Percentiles rank a stretch among this genome's conserved stretches.
Conservation (phyloP, 1,139 yeast genomes). For the Taiozyma onychis region DNA sequence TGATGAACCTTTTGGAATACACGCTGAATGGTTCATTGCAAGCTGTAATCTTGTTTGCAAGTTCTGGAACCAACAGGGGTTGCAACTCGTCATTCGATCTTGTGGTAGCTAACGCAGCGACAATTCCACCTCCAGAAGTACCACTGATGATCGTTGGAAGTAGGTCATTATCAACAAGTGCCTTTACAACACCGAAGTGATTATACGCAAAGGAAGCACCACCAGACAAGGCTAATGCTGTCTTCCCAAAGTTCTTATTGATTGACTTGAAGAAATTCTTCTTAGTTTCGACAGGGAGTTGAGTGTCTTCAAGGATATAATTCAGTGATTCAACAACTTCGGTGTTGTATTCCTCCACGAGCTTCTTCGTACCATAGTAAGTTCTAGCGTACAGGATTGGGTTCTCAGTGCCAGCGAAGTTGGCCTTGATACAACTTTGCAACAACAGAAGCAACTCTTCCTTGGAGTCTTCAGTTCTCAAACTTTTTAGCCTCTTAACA, state of each 20-base stretch:
- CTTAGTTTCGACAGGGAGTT: constrained; percentile 38
- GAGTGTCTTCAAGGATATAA: constrained; percentile 35
- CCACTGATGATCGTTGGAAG: constrained; percentile 71
- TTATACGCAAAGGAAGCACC: constrained; percentile 78
- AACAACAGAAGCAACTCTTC: constrained; percentile 50
- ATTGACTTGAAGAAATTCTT: constrained; percentile 51
- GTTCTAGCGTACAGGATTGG: constrained; percentile 67
- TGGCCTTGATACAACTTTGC: constrained; percentile 64
- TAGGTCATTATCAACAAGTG: constrained; percentile 54
- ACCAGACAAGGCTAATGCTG: constrained; percentile 72
- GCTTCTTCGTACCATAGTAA: constrained; percentile 66
- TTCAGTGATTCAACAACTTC: constrained; percentile 48
- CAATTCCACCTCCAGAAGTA: constrained; percentile 79
- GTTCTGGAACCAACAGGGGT: constrained; percentile 50
- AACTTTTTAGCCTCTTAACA: constrained; percentile 36
- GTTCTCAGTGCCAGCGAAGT: constrained; percentile 78
- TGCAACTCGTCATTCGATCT: constrained; percentile 63
- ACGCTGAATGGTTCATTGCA: constrained; percentile 61
- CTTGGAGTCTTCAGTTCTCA: constrained; percentile 26
- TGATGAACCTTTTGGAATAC: constrained; percentile 62
- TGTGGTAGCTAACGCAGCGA: constrained; percentile 70
- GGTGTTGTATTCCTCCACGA: constrained; percentile 50
- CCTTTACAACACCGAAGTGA: constrained; percentile 74
- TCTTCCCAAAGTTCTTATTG: constrained; percentile 61
- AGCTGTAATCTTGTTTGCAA: constrained; percentile 64